phyloP scores from a whole-genome alignment of 2,329 filamentous ascomycete species.

The Metarhizium anisopliae region DNA sequence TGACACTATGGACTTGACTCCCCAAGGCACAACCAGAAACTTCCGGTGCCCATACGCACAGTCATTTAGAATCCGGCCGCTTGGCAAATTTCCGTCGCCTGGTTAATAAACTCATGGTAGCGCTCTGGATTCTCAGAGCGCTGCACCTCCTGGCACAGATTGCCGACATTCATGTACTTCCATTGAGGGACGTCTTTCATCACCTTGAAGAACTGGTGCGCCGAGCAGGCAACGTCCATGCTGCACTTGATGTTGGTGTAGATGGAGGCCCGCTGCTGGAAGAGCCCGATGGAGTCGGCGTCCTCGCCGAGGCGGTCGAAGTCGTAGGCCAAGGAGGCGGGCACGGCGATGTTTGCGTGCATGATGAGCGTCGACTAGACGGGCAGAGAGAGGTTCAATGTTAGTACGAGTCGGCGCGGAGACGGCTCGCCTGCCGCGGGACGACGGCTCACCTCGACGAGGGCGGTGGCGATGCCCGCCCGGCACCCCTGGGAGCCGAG shows the following conservation, averaged over 20 bases:
- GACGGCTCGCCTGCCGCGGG: too few species aligned
- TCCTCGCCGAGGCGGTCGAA: conserved; percentile 6
- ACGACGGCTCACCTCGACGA: conserved; percentile 10
- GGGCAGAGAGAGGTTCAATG: too few species aligned
- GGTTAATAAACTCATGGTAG: neutral
- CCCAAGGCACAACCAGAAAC: too few species aligned
- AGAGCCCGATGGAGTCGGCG: conserved; percentile 9
- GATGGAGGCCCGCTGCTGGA: conserved; percentile 8
- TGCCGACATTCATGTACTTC: conserved; percentile 4
- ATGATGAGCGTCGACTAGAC: conserved; percentile 5
- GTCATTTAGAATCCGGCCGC: too few species aligned
- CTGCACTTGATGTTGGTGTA: conserved; percentile 8
- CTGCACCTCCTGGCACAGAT: neutral
- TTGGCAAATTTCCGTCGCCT: too few species aligned
- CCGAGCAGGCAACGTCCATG: conserved; percentile 9
- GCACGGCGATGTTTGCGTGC: conserved; percentile 4
- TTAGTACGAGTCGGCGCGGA: too few species aligned
- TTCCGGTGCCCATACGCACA: too few species aligned
- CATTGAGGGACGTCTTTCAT: conserved; percentile 5
- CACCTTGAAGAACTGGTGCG: conserved; percentile 4
- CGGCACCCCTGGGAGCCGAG: conserved; percentile 8
- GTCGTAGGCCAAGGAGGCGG: conserved; percentile 1
- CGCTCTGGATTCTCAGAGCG: neutral
- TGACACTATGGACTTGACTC: too few species aligned
- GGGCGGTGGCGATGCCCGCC: conserved; percentile 11